Conservation (phyloP, 257 asterid genomes). For the Ehretia macrophylla region DNA sequence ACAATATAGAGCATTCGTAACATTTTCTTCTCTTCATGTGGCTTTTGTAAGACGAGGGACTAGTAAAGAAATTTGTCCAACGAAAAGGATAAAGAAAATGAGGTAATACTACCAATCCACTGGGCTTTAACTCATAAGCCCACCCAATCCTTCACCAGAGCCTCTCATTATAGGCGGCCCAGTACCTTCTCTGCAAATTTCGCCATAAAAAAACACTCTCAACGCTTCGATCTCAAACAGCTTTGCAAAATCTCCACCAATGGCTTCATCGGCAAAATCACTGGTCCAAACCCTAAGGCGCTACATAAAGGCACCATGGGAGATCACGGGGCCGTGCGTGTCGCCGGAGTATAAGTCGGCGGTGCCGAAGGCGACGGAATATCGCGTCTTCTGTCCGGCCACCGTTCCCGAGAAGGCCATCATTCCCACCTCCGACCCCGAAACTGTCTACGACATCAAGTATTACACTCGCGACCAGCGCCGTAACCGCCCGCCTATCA, state of each 20-base stretch:
- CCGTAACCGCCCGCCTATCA: conserved; percentile 81
- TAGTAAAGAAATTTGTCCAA: no score
- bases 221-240: no score
- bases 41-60: no score
- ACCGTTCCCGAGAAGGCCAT: conserved; percentile 53
- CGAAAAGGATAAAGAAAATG: no score
- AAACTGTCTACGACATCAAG: conserved; percentile 89
- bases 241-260: not conserved
- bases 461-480: conserved; percentile 87
- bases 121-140: no score
- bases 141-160: no score
- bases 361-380: conserved; percentile 80
- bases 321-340: conserved; percentile 66
- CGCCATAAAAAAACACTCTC: no score
- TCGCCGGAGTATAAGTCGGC: conserved; percentile 52
- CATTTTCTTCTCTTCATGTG: no score
- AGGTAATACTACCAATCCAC: no score
- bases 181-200: no score
- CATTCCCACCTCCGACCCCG: conserved; percentile 76
- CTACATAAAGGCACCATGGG: conserved; percentile 85
- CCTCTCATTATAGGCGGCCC: no score
- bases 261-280: conserved; percentile 67
- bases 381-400: conserved; percentile 76
- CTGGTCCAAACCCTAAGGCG: conserved; percentile 65
- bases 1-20: no score